phyloP scores from a whole-genome alignment of 2,329 filamentous ascomycete species.

The Aspergillus sp. region DNA sequence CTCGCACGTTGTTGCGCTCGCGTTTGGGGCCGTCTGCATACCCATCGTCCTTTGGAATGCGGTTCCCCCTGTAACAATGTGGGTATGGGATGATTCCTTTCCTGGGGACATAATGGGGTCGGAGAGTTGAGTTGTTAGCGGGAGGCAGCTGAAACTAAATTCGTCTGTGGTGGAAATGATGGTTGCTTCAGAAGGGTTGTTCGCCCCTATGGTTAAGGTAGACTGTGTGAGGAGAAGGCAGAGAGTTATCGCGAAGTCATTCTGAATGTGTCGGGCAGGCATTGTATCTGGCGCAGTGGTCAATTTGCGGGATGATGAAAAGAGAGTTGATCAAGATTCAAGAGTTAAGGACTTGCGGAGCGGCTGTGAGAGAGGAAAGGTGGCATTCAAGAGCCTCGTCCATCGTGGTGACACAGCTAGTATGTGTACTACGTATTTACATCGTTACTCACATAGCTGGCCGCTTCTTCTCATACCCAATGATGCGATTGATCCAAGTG shows the following conservation, averaged over 20 bases:
- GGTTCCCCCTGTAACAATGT: conserved; percentile 69
- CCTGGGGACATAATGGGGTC: conserved; percentile 71
- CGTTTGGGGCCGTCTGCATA: conserved; percentile 54
- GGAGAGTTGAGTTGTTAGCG: conserved; percentile 31
- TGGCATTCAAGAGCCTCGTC: background rate
- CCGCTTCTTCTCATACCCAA: background rate
- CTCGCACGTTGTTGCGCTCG: conserved; percentile 54
- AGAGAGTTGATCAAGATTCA: background rate
- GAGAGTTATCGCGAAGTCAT: background rate
- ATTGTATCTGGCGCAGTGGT: background rate
- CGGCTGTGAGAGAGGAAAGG: background rate
- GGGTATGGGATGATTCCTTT: conserved; percentile 59
- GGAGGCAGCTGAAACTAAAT: conserved; percentile 25
- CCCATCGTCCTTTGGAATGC: conserved; percentile 64
- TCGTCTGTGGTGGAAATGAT: conserved; percentile 5
- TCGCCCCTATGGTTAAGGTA: background rate
- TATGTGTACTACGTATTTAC: background rate
- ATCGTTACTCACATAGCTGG: background rate
- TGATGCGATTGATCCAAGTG: background rate
- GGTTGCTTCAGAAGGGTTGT: background rate
- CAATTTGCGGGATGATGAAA: background rate
- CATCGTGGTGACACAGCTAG: background rate
- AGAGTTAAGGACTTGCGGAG: background rate
- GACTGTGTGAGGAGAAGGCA: background rate
- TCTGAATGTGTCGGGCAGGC: background rate